Evolutionary conservation across 2,329 filamentous ascomycete species (phyloP).

Genomic region (Rutstroemia sp.): DNA sequence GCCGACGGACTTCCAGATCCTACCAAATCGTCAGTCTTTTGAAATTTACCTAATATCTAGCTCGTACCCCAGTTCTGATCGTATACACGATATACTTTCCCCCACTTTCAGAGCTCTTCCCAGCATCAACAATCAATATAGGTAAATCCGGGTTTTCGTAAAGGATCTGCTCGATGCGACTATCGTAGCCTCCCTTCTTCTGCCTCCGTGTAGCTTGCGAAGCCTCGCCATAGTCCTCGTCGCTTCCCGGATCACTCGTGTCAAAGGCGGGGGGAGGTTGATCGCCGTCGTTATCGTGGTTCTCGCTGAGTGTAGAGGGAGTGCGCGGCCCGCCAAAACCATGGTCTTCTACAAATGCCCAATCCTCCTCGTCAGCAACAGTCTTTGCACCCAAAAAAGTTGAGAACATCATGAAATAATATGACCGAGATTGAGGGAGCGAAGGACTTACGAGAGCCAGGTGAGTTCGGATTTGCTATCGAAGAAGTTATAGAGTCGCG

Average conservation of each 20-base stretch:
- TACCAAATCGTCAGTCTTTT: slow-evolving; percentile 33
- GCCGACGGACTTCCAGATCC: slow-evolving; percentile 90
- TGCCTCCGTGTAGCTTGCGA: slow-evolving; percentile 43
- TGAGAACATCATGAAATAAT: slow-evolving; percentile 28
- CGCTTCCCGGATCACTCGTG: slow-evolving; percentile 38
- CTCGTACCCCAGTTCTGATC: slow-evolving; percentile 77
- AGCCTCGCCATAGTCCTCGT: slow-evolving; percentile 39
- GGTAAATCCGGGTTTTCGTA: slow-evolving; percentile 89
- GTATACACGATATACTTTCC: slow-evolving; percentile 96
- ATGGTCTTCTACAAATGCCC: slow-evolving; percentile 39
- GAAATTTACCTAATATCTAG: neutral
- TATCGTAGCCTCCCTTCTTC: slow-evolving; percentile 86
- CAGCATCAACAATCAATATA: slow-evolving; percentile 88
- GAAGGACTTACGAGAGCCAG: slow-evolving; percentile 43
- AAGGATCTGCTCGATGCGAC: slow-evolving; percentile 92
- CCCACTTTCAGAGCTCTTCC: slow-evolving; percentile 88
- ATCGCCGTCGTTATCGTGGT: slow-evolving; percentile 33
- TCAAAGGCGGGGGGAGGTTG: slow-evolving; percentile 24
- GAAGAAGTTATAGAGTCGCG: slow-evolving; percentile 72
- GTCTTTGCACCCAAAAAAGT: slow-evolving; percentile 28
- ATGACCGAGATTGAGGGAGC: neutral
- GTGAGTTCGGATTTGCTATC: slow-evolving; percentile 56
- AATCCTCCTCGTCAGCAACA: slow-evolving; percentile 37
- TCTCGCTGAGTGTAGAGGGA: slow-evolving; percentile 60
- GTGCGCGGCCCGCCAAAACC: slow-evolving; percentile 39